phyloP scores from a whole-genome alignment of 2,329 filamentous ascomycete genomes.

The Penicillium sp. region DNA sequence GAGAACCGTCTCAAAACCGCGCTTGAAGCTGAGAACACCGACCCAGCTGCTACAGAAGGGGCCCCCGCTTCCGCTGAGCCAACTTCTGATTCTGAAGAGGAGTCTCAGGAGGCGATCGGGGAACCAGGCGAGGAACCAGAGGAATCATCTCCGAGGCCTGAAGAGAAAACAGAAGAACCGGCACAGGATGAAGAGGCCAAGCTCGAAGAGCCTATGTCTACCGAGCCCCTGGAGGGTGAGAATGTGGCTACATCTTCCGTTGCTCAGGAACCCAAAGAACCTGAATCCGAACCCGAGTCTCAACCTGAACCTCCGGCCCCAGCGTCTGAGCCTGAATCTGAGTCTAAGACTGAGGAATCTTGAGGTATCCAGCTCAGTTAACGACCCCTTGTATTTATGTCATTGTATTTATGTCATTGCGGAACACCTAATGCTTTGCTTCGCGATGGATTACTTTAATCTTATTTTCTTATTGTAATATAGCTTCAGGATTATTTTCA shows the following conservation, averaged over 20 bases:
- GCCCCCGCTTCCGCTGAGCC: not conserved
- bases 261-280: constrained; percentile 11
- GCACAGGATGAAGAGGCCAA: constrained; percentile 5
- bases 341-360: not conserved
- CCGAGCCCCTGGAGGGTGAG: constrained; percentile 3
- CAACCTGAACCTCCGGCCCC: not conserved
- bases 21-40: not conserved
- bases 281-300: constrained; percentile 3
- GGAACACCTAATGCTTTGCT: constrained; percentile 5
- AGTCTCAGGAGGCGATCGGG: constrained; percentile 3
- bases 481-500: constrained; percentile 22
- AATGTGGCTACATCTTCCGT: constrained; percentile 7
- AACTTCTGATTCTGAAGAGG: not conserved
- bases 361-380: not conserved
- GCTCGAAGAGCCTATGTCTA: not conserved
- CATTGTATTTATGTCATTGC: constrained; percentile 7
- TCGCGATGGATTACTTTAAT: constrained; percentile 9
- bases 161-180: not conserved
- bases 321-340: not conserved
- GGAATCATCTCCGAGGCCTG: not conserved
- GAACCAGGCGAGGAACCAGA: constrained; percentile 2
- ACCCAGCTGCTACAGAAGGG: not conserved
- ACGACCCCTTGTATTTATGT: constrained; percentile 7
- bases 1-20: constrained; percentile 2
- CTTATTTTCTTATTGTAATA: constrained; percentile 17